A percentile compares a stretch with the other conserved stretches of the same genome.
Conservation (phyloP, 2,329 filamentous ascomycete genomes). For the Rhinocladiella mackenziei region DNA sequence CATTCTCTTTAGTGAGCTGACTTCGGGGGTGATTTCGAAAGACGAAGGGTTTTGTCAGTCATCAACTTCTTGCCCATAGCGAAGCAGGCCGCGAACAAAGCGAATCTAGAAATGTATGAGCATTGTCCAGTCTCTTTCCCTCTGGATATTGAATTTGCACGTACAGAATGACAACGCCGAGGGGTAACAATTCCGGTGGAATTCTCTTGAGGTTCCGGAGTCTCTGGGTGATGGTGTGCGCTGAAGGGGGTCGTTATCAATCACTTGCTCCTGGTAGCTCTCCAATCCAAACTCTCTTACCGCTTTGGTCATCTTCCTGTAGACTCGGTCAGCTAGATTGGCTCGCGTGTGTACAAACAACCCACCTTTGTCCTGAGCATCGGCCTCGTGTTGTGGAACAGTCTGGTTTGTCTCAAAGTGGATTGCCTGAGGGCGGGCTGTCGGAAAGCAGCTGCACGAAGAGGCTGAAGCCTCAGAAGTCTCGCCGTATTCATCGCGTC, state of each 20-base stretch:
- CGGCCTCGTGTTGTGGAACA: constrained; percentile 26
- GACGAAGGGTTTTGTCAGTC: constrained; percentile 87
- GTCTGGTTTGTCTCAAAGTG: constrained; percentile 24
- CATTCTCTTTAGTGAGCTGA: constrained; percentile 34
- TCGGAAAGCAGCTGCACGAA: constrained; percentile 27
- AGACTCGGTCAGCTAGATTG: constrained; percentile 13
- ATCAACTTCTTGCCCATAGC: constrained; percentile 76
- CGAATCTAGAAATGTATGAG: constrained; percentile 45
- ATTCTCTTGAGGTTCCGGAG: constrained; percentile 84
- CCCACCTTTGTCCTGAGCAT: constrained; percentile 28
- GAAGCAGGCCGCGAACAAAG: constrained; percentile 75
- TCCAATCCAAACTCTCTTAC: constrained; percentile 41
- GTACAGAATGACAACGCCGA: constrained; percentile 84
- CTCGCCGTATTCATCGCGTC: constrained; percentile 24
- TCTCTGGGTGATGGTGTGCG: constrained; percentile 94
- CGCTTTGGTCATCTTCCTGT: constrained; percentile 62
- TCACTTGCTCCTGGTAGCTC: constrained; percentile 1
- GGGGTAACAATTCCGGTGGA: constrained; percentile 88
- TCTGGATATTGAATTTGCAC: constrained; percentile 35
- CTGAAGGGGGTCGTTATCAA: constrained; percentile 48
- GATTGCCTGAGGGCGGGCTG: constrained; percentile 26
- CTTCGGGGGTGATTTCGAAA: constrained; percentile 53
- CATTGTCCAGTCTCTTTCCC: not conserved
- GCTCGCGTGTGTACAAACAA: not conserved
- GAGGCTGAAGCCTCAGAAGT: constrained; percentile 27